phyloP scores from a whole-genome alignment of 2,329 filamentous ascomycete genomes.

The Biscogniauxia mediterranea region DNA sequence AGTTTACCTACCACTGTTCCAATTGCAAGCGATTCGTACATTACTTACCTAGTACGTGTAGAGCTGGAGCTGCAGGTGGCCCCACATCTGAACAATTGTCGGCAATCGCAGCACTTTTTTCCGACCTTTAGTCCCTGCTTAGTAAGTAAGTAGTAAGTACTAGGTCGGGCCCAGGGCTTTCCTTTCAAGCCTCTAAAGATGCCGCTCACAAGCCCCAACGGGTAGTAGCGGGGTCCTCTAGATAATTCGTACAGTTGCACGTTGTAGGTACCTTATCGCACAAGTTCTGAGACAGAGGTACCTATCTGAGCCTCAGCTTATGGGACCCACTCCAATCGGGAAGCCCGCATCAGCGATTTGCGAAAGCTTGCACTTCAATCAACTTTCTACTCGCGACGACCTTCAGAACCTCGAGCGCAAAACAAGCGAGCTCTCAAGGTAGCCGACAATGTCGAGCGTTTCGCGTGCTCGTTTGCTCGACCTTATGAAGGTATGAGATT shows the following conservation, averaged over 20 bases:
- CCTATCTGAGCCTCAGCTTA: background rate
- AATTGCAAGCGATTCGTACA: too few species aligned
- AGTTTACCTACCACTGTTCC: too few species aligned
- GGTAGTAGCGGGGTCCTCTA: background rate
- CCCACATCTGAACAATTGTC: background rate
- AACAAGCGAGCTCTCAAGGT: slow-evolving; percentile 10
- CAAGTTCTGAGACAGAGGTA: background rate
- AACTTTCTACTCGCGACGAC: background rate
- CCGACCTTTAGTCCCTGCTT: background rate
- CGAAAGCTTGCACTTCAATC: background rate
- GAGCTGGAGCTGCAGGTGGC: too few species aligned
- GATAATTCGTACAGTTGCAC: background rate
- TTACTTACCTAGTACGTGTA: too few species aligned
- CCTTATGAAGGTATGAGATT: slow-evolving; percentile 68
- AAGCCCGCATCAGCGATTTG: background rate
- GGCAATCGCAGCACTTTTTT: background rate
- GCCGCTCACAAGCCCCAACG: too few species aligned
- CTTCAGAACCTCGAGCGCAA: background rate
- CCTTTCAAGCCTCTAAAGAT: too few species aligned
- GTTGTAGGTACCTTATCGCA: background rate
- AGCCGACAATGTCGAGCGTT: slow-evolving; percentile 55
- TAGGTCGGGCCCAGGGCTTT: too few species aligned
- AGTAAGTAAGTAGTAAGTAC: too few species aligned
- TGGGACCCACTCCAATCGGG: background rate
- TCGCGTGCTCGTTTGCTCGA: slow-evolving; percentile 63